Conservation (phyloP, 768 basidiomycete species). For the Russula lepida region DNA sequence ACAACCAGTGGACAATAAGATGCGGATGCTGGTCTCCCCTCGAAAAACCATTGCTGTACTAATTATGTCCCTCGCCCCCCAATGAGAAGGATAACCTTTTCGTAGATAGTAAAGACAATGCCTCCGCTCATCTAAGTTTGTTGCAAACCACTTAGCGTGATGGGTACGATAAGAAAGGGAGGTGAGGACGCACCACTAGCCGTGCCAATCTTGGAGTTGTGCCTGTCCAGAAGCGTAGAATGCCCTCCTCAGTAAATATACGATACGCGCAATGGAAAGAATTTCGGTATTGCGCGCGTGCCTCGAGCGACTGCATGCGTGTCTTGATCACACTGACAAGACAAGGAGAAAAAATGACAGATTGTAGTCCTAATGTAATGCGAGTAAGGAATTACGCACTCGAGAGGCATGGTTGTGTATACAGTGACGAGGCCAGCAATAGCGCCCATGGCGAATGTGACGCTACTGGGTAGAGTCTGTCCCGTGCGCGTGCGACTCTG, state of each 20-base stretch:
- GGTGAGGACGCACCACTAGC: slow-evolving; percentile 53
- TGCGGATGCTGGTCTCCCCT: background rate
- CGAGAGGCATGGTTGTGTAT: slow-evolving; percentile 80
- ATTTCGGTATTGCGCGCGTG: slow-evolving; percentile 78
- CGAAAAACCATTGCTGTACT: background rate
- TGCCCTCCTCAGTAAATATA: slow-evolving; percentile 88
- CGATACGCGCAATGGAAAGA: slow-evolving; percentile 94
- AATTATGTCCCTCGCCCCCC: slow-evolving; percentile 27
- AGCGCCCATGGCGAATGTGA: slow-evolving; percentile 92
- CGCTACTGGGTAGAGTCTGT: slow-evolving; percentile 71
- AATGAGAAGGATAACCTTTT: slow-evolving; percentile 59
- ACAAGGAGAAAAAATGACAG: background rate
- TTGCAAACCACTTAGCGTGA: background rate
- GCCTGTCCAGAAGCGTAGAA: slow-evolving; percentile 92
- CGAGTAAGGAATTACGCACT: slow-evolving; percentile 36
- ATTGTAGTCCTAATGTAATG: background rate
- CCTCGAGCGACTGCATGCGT: slow-evolving; percentile 90
- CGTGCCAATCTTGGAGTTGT: slow-evolving; percentile 85
- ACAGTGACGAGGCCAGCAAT: slow-evolving; percentile 94
- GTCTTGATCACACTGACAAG: slow-evolving; percentile 86
- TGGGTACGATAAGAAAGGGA: background rate
- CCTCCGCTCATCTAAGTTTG: slow-evolving; percentile 84
- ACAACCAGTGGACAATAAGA: background rate
- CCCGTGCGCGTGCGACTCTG: slow-evolving; percentile 79
- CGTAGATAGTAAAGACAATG: slow-evolving; percentile 88